phyloP scores from a whole-genome alignment of 192 early-diverging fungal genomes.

The Backusella tarrabulga region DNA sequence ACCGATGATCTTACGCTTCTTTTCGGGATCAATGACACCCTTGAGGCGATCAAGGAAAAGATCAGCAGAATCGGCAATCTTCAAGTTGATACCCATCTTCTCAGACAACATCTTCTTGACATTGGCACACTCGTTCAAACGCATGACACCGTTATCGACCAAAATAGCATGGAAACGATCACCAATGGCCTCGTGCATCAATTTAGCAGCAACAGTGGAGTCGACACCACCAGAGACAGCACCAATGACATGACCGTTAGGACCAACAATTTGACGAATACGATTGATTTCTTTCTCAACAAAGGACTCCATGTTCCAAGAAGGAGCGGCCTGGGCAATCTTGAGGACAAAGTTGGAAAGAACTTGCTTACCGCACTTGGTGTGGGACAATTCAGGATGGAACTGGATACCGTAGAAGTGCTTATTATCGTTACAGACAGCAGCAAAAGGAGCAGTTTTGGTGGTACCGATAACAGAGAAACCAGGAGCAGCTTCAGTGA shows the following conservation, averaged over 20 bases:
- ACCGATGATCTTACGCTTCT: conserved; percentile 98
- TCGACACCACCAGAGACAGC: conserved; percentile 98
- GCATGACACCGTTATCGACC: conserved; percentile 99
- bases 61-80: conserved; percentile 84
- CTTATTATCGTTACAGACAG: conserved; percentile 78
- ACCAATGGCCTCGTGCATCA: conserved; percentile 97
- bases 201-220: conserved; percentile 91
- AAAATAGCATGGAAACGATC: conserved; percentile 98
- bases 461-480: conserved; percentile 89
- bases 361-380: conserved; percentile 75
- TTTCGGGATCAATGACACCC: conserved; percentile 93
- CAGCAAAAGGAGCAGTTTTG: conserved; percentile 85
- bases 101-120: conserved; percentile 84
- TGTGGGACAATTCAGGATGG: conserved; percentile 99
- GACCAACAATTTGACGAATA: conserved; percentile 88
- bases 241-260: conserved; percentile 90
- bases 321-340: conserved; percentile 79
- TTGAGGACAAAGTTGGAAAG: conserved; percentile 93
- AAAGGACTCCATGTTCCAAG: conserved; percentile 98
- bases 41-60: conserved; percentile 83
- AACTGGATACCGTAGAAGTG: conserved; percentile 95
- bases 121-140: conserved; percentile 88
- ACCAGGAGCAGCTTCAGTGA: conserved; percentile 72
- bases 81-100: conserved; percentile 95
- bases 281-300: conserved; percentile 97